A percentile compares a stretch with the other conserved stretches of the same genome.
Conservation (phyloP, 164 flowering plant genomes). For the Sedum album region DNA sequence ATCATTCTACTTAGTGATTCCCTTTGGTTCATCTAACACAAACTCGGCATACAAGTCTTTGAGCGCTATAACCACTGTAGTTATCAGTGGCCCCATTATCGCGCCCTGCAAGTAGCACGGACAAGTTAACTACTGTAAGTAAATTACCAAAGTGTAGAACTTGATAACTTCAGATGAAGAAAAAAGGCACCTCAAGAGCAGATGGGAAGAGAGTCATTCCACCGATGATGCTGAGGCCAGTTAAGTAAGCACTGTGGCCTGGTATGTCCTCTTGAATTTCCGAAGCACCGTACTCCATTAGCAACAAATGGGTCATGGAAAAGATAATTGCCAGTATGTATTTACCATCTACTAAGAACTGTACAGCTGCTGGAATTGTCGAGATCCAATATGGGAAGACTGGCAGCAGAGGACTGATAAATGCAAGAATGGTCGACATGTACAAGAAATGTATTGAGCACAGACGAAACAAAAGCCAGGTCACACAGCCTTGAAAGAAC, state of each 20-base stretch:
- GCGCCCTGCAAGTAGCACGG: constrained; percentile 9
- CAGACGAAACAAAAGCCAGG: constrained; percentile 89
- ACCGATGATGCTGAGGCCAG: constrained; percentile 93
- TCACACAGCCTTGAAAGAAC: constrained; percentile 79
- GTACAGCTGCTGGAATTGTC: constrained; percentile 66
- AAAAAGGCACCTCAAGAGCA: constrained; percentile 64
- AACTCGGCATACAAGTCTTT: constrained; percentile 13
- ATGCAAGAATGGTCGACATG: constrained; percentile 77
- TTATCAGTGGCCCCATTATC: constrained; percentile 13
- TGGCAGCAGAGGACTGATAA: constrained; percentile 70
- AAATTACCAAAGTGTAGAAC: not conserved
- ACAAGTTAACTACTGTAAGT: not conserved
- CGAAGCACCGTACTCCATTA: constrained; percentile 71
- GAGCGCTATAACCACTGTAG: constrained; percentile 12
- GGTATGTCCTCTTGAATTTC: constrained; percentile 87
- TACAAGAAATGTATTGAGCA: constrained; percentile 77
- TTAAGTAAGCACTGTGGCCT: constrained; percentile 72
- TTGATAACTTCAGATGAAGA: not conserved
- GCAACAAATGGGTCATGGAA: constrained; percentile 51
- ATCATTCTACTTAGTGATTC: not conserved
- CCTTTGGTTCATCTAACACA: constrained; percentile 10
- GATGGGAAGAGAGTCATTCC: constrained; percentile 95
- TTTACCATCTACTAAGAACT: constrained; percentile 62
- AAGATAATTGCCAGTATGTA: constrained; percentile 51
- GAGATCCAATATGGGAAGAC: constrained; percentile 76